Evolutionary conservation across 768 basidiomycete species (phyloP).

Genomic region (Russula ochroleuca): DNA sequence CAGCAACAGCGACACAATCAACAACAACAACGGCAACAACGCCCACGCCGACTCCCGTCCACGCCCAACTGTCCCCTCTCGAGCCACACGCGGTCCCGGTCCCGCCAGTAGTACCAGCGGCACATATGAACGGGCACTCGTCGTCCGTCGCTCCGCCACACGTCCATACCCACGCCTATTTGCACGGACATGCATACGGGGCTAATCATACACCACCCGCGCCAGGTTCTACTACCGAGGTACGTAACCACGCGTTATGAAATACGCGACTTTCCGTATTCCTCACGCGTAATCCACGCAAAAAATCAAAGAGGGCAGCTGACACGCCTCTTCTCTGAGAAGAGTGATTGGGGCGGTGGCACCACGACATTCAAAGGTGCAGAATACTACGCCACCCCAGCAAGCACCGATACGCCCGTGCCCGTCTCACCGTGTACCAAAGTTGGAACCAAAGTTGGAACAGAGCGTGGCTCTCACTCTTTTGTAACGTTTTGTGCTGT

Average conservation of each 20-base stretch:
- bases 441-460: background rate
- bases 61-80: background rate
- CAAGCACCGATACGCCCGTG: background rate
- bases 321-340: background rate
- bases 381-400: background rate
- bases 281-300: background rate
- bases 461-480: background rate
- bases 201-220: background rate
- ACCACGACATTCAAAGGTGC: background rate
- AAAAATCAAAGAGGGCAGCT: background rate
- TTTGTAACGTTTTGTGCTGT: background rate
- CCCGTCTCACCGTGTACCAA: background rate
- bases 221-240: background rate
- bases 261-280: background rate
- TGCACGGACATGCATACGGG: conserved; percentile 9
- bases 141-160: background rate
- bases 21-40: background rate
- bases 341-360: background rate
- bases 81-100: background rate
- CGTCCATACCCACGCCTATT: background rate
- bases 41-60: background rate
- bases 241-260: background rate
- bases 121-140: background rate
- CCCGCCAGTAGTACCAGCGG: background rate
- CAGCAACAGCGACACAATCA: background rate